Percentiles rank a stretch among this genome's conserved stretches.
phyloP scores from a whole-genome alignment of 208 protist species.

The Trypanosoma rangeli region DNA sequence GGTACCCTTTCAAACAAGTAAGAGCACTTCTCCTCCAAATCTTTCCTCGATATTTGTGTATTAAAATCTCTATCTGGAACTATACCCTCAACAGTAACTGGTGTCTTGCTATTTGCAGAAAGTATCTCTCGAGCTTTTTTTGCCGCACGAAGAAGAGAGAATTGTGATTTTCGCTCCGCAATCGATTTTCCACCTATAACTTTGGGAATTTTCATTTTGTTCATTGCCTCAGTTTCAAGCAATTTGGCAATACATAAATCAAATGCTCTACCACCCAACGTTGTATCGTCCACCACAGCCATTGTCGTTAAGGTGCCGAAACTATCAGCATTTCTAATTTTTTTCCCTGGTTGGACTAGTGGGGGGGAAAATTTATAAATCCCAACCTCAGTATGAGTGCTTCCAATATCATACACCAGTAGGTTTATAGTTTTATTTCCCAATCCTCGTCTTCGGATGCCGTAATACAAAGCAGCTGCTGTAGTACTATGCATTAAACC shows the following conservation, averaged over 20 bases:
- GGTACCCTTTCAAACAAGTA: constrained; percentile 68
- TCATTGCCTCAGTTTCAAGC: constrained; percentile 85
- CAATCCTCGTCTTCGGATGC: constrained; percentile 77
- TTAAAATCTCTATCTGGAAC: constrained; percentile 79
- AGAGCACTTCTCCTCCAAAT: constrained; percentile 88
- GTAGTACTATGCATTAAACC: constrained; percentile 92
- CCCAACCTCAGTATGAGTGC: constrained; percentile 86
- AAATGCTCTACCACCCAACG: constrained; percentile 87
- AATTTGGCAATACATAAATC: constrained; percentile 88
- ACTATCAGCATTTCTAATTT: constrained; percentile 35
- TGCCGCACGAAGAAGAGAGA: constrained; percentile 87
- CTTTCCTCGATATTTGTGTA: constrained; percentile 60
- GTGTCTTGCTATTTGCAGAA: constrained; percentile 88
- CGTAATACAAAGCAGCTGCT: constrained; percentile 88
- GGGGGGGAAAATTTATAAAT: constrained; percentile 82
- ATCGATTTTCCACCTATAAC: constrained; percentile 45
- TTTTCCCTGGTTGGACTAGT: constrained; percentile 22
- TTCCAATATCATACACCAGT: constrained; percentile 87
- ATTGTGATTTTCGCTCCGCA: constrained; percentile 78
- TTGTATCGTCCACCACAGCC: constrained; percentile 67
- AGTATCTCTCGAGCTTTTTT: constrained; percentile 90
- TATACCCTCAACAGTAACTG: constrained; percentile 90
- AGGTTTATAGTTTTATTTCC: constrained; percentile 66
- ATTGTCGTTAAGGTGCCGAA: constrained; percentile 80
- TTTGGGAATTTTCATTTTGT: constrained; percentile 57